Percentiles rank a stretch among this genome's conserved stretches.
Evolutionary conservation across 306 rosid genomes (phyloP).

Genomic region (Begonia masoniana): DNA sequence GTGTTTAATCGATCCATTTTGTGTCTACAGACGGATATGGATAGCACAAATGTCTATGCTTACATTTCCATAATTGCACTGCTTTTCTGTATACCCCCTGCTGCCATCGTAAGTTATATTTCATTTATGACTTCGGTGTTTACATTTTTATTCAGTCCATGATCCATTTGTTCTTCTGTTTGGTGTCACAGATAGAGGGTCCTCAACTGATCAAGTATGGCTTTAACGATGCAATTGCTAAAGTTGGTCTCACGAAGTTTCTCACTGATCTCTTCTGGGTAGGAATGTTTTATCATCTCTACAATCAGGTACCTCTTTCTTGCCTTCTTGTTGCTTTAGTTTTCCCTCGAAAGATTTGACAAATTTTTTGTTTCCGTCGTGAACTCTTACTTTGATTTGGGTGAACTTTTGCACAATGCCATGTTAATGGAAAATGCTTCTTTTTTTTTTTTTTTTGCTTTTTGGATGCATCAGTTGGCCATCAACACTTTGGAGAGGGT

Average conservation of each 20-base stretch:
- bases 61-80: conserved; percentile 92
- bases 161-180: conserved; percentile 7
- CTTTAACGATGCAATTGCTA: conserved; percentile 69
- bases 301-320: conserved; percentile 66
- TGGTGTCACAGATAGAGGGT: conserved; percentile 56
- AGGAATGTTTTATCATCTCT: conserved; percentile 92
- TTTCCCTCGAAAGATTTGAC: too few relatives aligned
- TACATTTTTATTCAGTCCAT: background rate
- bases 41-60: conserved; percentile 85
- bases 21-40: conserved; percentile 80
- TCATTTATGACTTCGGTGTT: background rate
- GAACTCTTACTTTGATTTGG: too few relatives aligned
- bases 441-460: background rate
- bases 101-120: conserved; percentile 56
- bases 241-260: conserved; percentile 80
- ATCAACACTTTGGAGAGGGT: conserved; percentile 95
- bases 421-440: background rate
- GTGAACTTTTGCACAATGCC: background rate
- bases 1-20: conserved; percentile 8
- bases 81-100: conserved; percentile 82
- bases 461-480: conserved; percentile 47
- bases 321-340: background rate
- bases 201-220: conserved; percentile 68
- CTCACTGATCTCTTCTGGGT: conserved; percentile 85
- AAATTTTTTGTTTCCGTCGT: too few relatives aligned